Evolutionary conservation across 148 eudicot genomes (phyloP).

Genomic region (Oxyria digyna): DNA sequence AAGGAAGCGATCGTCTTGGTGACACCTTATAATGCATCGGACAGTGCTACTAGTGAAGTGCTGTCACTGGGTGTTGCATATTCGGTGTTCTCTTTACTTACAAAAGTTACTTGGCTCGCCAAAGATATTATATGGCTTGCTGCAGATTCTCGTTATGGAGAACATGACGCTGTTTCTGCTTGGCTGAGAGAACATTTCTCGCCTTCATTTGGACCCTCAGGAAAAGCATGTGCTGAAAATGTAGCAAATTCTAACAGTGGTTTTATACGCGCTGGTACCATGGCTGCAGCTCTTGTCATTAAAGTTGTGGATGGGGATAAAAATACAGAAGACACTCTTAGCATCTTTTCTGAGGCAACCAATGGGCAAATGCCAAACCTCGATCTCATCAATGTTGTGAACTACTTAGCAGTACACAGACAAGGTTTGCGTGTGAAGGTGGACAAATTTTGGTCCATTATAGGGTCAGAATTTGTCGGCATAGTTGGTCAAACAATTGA

Average conservation of each 20-base stretch:
- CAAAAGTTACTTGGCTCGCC: slow-evolving; percentile 82
- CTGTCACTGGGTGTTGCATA: slow-evolving; percentile 65
- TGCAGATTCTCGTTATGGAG: slow-evolving; percentile 85
- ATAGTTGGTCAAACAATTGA: slow-evolving; percentile 47
- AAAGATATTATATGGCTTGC: slow-evolving; percentile 98
- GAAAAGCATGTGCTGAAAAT: slow-evolving; percentile 15
- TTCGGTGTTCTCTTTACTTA: slow-evolving; percentile 65
- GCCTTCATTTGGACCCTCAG: slow-evolving; percentile 40
- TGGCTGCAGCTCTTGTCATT: slow-evolving; percentile 93
- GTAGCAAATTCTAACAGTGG: slow-evolving; percentile 20
- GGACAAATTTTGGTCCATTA: slow-evolving; percentile 49
- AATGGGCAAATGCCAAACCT: slow-evolving; percentile 99
- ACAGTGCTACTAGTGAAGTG: slow-evolving; percentile 44
- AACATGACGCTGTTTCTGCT: slow-evolving; percentile 64
- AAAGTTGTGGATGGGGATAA: slow-evolving; percentile 45
- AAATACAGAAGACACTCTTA: slow-evolving; percentile 42
- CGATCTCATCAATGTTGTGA: slow-evolving; percentile 84
- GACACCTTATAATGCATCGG: slow-evolving; percentile 75
- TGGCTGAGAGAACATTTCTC: slow-evolving; percentile 81
- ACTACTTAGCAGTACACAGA: slow-evolving; percentile 83
- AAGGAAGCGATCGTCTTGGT: slow-evolving; percentile 91
- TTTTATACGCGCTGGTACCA: slow-evolving; percentile 89
- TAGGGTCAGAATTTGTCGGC: slow-evolving; percentile 50
- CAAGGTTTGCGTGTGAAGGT: slow-evolving; percentile 72
- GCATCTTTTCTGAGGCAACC: slow-evolving; percentile 86